phyloP scores from a whole-genome alignment of 805 yeast genomes.

The Metschnikowia rubicola region DNA sequence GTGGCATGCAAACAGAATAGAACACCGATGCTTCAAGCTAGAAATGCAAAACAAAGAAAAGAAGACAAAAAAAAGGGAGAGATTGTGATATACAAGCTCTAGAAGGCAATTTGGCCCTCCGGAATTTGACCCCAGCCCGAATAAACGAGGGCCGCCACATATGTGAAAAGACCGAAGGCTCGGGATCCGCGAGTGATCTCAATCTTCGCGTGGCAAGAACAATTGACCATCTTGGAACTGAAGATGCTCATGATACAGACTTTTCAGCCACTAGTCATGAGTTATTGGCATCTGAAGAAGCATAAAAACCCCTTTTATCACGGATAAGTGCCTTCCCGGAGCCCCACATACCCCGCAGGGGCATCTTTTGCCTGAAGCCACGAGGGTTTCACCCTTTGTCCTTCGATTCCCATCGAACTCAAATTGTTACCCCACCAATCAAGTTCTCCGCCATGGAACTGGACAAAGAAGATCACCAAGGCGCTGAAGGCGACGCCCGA shows the following conservation, averaged over 20 bases:
- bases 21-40: too few relatives aligned
- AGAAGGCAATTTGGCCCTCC: too few relatives aligned
- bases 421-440: conserved; percentile 65
- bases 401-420: conserved; percentile 35
- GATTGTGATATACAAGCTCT: too few relatives aligned
- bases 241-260: too few relatives aligned
- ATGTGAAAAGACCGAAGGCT: neutral
- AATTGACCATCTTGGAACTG: neutral
- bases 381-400: conserved; percentile 21
- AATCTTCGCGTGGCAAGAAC: too few relatives aligned
- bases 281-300: too few relatives aligned
- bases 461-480: conserved; percentile 54
- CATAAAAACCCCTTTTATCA: neutral
- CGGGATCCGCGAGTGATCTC: neutral
- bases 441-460: conserved; percentile 40
- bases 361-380: conserved; percentile 33
- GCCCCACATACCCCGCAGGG: conserved; percentile 19
- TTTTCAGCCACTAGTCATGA: too few relatives aligned
- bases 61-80: too few relatives aligned
- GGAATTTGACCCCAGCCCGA: too few relatives aligned
- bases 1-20: too few relatives aligned
- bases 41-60: too few relatives aligned
- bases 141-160: too few relatives aligned
- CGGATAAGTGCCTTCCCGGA: conserved; percentile 16
- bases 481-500: conserved; percentile 66